Evolutionary conservation across 768 basidiomycete genomes (phyloP).

Genomic region (Boletus rubropictus): DNA sequence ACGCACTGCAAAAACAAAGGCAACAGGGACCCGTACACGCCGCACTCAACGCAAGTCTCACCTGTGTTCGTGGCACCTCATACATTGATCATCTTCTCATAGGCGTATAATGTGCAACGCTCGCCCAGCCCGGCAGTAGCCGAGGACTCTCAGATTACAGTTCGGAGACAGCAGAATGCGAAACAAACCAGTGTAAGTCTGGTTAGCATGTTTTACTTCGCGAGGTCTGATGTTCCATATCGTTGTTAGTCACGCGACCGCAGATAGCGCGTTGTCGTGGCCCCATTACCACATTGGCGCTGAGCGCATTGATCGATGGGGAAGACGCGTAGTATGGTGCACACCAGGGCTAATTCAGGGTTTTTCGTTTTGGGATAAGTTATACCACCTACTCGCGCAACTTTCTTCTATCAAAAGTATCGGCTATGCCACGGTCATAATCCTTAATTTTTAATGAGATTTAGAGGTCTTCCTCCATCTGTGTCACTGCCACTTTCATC

Average conservation of each 20-base stretch:
- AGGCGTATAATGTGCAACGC: slow-evolving; percentile 29
- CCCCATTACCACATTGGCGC: slow-evolving; percentile 15
- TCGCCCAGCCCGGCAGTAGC: slow-evolving; percentile 29
- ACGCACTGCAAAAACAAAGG: slow-evolving; percentile 28
- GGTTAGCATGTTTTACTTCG: not conserved
- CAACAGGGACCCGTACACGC: slow-evolving; percentile 25
- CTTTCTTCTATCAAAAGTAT: slow-evolving; percentile 20
- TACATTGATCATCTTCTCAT: not conserved
- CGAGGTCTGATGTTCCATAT: slow-evolving; percentile 13
- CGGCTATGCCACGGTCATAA: slow-evolving; percentile 13
- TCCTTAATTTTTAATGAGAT: slow-evolving; percentile 12
- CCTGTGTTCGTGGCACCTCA: slow-evolving; percentile 1
- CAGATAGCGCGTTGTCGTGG: slow-evolving; percentile 19
- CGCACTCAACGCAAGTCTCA: slow-evolving; percentile 20
- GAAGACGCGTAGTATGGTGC: slow-evolving; percentile 10
- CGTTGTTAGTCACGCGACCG: slow-evolving; percentile 26
- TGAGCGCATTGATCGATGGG: slow-evolving; percentile 20
- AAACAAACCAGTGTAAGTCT: slow-evolving; percentile 20
- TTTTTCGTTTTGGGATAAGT: slow-evolving; percentile 22
- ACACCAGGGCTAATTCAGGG: slow-evolving; percentile 22
- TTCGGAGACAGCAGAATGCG: slow-evolving; percentile 26
- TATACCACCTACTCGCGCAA: slow-evolving; percentile 19
- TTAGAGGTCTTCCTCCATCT: slow-evolving; percentile 7
- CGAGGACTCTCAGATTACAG: slow-evolving; percentile 31
- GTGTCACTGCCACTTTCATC: slow-evolving; percentile 10